Percentiles rank a stretch among this genome's conserved stretches.
phyloP scores from a whole-genome alignment of 2,329 filamentous ascomycete species.

The Fusarium heterosporum region DNA sequence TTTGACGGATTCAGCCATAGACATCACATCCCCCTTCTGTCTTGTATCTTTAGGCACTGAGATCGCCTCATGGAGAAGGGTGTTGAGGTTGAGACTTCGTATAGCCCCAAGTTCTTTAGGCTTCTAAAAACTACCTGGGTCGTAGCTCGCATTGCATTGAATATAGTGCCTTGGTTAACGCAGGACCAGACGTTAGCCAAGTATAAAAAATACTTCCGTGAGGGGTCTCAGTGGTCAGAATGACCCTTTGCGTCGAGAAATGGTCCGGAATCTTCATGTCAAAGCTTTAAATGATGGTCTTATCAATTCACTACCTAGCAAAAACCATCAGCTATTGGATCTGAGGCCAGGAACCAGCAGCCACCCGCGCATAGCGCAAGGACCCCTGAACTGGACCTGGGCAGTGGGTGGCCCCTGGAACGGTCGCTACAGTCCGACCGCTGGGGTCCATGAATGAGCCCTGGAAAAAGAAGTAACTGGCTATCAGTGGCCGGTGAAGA shows the following conservation, averaged over 20 bases:
- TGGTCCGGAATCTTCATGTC: not conserved
- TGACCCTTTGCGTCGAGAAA: not conserved
- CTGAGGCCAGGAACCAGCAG: conserved; percentile 27
- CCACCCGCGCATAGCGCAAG: conserved; percentile 32
- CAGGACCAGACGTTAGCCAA: conserved; percentile 11
- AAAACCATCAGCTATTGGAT: conserved; percentile 15
- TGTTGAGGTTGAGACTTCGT: not conserved
- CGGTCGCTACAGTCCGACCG: conserved; percentile 36
- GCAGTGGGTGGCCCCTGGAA: conserved; percentile 31
- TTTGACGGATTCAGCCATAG: conserved; percentile 29
- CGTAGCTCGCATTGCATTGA: conserved; percentile 46
- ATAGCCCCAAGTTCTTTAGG: conserved; percentile 7
- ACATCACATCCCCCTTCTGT: conserved; percentile 1
- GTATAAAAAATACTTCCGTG: not conserved
- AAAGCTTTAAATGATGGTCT: conserved; percentile 27
- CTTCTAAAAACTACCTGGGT: conserved; percentile 11
- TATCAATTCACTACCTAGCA: conserved; percentile 2
- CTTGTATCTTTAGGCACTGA: conserved; percentile 8
- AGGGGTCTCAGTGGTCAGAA: conserved; percentile 4
- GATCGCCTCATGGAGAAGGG: not conserved
- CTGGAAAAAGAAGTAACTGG: conserved; percentile 12
- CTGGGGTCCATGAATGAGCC: conserved; percentile 32
- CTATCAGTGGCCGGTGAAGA: conserved; percentile 30
- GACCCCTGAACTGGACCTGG: conserved; percentile 31
- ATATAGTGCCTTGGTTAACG: conserved; percentile 37